phyloP scores from a whole-genome alignment of 2,329 filamentous ascomycete genomes.

The Grosmannia clavigera region DNA sequence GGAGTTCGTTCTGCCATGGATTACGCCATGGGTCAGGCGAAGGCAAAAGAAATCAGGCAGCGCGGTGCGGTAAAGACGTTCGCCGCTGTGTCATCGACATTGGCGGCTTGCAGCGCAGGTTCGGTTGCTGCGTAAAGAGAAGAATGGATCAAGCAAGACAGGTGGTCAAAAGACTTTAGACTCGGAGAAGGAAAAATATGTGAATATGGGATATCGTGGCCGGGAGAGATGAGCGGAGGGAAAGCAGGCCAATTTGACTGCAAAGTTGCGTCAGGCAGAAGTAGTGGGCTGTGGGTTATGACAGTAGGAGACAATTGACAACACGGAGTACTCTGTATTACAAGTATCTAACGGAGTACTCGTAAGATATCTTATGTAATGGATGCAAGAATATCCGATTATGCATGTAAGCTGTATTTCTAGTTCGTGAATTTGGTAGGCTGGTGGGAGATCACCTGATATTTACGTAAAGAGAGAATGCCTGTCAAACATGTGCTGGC shows the following conservation, averaged over 20 bases:
- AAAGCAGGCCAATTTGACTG: not conserved
- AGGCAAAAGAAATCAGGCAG: not conserved
- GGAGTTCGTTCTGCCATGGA: constrained; percentile 53
- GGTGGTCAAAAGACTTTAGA: not conserved
- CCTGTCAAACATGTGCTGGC: too few species aligned
- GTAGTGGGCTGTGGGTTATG: not conserved
- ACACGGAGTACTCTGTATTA: too few species aligned
- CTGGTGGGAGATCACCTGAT: too few species aligned
- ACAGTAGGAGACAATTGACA: not conserved
- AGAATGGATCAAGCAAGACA: not conserved
- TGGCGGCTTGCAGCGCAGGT: not conserved
- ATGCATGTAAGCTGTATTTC: not conserved
- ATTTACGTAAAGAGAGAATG: too few species aligned
- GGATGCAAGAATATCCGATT: not conserved
- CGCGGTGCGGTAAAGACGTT: not conserved
- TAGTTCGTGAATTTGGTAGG: too few species aligned
- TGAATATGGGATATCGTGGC: not conserved
- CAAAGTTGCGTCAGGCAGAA: not conserved
- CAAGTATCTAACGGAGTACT: too few species aligned
- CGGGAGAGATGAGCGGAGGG: not conserved
- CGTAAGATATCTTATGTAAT: too few species aligned
- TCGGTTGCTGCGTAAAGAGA: not conserved
- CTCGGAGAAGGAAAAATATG: not conserved
- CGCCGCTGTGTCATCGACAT: not conserved
- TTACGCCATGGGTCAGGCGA: constrained; percentile 47